Evolutionary conservation across 73 alveolate species (phyloP), one percentile per base, ranked within the genome.

Genomic region (Paramecium sexaurelia): DNA sequence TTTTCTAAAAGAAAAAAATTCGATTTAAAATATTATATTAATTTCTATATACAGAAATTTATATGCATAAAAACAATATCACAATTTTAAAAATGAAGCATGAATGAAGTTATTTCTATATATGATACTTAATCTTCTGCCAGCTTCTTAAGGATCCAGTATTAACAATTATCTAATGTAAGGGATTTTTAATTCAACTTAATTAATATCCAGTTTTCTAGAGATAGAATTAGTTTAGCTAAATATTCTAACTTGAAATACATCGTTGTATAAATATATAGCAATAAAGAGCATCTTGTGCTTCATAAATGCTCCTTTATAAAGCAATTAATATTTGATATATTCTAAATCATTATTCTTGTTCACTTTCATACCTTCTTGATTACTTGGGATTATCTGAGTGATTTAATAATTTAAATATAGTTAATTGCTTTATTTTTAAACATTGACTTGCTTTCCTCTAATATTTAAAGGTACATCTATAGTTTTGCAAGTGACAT

Each of bases 71-170:
- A 51, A 51, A 51, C 26, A 35, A 47, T 7, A 78, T 78, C 90
- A 78, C 40, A 78, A 78, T 7, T 43, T 78, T 22, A 78, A 43
- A 43, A 78, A 78, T 37, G 90, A 32, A 41, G 90, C 90, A 78
- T 78, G 68, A 13, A 78, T 39, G 43, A 78, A 78, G n/a, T 78
- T 29, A 43, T 78, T 78, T 45, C 90, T 78, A 45, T 41, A 78
- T 10, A 40, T 78, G 4, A 78, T 36, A 13, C 55, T 19, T 24
- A 78, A 29, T 78, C 90, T 39, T 24, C 90, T 19, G 1, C 90
- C 90, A 20, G 73, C 90, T 78, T 78, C 90, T 7, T 41, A 40
- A 5, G 90, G 90, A 41, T 37, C 19, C 20, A 78, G 2, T 10
- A 29, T 26, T 41, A 78, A 41, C 22, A 78, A 45, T 41, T 41